Percentiles rank a stretch among this genome's conserved stretches.
phyloP scores from a whole-genome alignment of 306 rosid genomes.

The Quercus variabilis region DNA sequence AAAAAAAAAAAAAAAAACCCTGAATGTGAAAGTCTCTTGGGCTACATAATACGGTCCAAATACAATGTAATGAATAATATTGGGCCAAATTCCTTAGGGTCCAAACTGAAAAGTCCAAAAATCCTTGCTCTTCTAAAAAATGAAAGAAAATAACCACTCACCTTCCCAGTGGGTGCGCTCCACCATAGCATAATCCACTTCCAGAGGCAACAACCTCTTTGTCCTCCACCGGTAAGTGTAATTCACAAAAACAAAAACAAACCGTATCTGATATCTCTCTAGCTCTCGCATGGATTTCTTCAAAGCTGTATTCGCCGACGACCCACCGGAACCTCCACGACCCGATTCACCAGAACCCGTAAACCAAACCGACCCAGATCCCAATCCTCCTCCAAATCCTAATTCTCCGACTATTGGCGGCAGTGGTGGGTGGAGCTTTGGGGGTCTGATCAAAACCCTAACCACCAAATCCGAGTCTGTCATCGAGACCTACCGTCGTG shows the following conservation, averaged over 20 bases:
- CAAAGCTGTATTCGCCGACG: conserved; percentile 73
- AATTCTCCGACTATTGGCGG: neutral
- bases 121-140: no score
- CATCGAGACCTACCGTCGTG: conserved; percentile 88
- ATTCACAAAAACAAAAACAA: no score
- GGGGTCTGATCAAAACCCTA: conserved; percentile 66
- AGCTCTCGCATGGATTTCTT: conserved; percentile 63
- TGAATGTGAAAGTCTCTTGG: no score
- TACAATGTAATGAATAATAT: no score
- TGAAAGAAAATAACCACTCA: neutral
- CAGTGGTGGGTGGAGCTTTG: conserved; percentile 59
- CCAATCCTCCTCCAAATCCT: conserved; percentile 17
- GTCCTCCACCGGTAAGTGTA: no score
- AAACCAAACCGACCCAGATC: conserved; percentile 29
- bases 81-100: no score
- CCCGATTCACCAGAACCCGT: neutral
- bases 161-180: neutral
- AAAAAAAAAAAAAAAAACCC: no score
- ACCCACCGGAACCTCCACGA: conserved; percentile 28
- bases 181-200: neutral
- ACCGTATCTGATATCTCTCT: neutral
- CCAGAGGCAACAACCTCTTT: neutral
- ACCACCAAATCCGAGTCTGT: conserved; percentile 71
- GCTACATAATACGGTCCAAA: no score
- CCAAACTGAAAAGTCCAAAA: no score